phyloP scores from a whole-genome alignment of 2,329 filamentous ascomycete genomes.

The Colletotrichum eremochloae region DNA sequence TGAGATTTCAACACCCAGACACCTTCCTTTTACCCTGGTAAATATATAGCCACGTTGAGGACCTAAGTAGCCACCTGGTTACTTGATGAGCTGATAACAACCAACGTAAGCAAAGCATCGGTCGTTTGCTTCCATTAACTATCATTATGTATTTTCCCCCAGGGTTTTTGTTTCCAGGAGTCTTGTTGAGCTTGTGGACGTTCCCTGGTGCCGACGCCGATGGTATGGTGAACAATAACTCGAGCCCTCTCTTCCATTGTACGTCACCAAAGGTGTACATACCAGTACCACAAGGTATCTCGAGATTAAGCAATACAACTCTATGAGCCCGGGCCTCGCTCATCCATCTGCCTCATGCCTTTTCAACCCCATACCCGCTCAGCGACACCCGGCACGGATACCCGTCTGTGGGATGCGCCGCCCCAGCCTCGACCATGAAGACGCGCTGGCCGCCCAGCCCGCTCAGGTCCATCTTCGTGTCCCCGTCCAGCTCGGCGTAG shows the following conservation, averaged over 20 bases:
- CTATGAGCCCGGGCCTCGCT: neutral
- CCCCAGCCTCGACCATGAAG: conserved; percentile 40
- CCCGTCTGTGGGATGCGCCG: conserved; percentile 38
- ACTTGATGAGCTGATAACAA: neutral
- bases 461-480: conserved; percentile 26
- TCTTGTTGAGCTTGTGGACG: neutral
- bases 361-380: conserved; percentile 14
- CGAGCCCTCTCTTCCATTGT: neutral
- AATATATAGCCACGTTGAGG: neutral
- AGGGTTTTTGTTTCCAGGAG: neutral
- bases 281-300: neutral
- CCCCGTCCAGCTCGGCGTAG: conserved; percentile 37
- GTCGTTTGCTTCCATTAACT: neutral
- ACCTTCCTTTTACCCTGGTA: too few species aligned
- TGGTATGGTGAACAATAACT: neutral
- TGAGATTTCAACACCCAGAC: neutral
- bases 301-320: neutral
- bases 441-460: conserved; percentile 33
- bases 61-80: neutral
- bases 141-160: neutral
- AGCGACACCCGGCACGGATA: conserved; percentile 35
- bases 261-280: neutral
- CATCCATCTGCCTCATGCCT: neutral
- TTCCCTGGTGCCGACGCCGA: neutral
- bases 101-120: neutral